Conservation (phyloP, 768 basidiomycete genomes). For the Mycena vitilis region DNA sequence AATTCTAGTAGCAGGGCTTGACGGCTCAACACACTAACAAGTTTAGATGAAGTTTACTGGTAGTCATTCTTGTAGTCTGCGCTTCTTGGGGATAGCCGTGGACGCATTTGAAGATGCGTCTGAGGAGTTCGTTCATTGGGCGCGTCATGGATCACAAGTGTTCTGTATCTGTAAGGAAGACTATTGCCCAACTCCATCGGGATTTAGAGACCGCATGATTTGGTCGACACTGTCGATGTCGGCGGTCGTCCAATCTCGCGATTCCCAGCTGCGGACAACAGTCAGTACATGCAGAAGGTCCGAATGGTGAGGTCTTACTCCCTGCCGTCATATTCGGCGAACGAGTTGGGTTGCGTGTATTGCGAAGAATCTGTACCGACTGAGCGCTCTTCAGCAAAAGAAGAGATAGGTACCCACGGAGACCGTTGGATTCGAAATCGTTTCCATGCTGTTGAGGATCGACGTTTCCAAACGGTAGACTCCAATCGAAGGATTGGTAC, state of each 20-base stretch:
- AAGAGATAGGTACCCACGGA: neutral
- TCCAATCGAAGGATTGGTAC: constrained; percentile 40
- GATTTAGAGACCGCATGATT: constrained; percentile 12
- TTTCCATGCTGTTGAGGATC: neutral
- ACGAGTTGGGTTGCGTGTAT: neutral
- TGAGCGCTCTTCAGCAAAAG: neutral
- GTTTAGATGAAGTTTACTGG: too few relatives aligned
- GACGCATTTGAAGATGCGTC: too few relatives aligned
- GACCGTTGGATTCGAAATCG: neutral
- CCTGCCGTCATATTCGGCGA: neutral
- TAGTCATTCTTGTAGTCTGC: too few relatives aligned
- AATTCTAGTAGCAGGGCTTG: too few relatives aligned
- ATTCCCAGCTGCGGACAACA: constrained; percentile 19
- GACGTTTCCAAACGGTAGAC: neutral
- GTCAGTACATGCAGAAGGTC: neutral
- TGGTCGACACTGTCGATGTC: constrained; percentile 15
- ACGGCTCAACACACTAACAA: too few relatives aligned
- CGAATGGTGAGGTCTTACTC: neutral
- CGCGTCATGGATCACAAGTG: too few relatives aligned
- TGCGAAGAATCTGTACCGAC: neutral
- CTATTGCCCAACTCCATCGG: neutral
- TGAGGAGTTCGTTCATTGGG: too few relatives aligned
- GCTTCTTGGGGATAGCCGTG: too few relatives aligned
- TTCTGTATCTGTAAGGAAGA: neutral
- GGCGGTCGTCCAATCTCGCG: constrained; percentile 25